Conservation (phyloP, 2,329 filamentous ascomycete genomes). For the Amauroascus niger region DNA sequence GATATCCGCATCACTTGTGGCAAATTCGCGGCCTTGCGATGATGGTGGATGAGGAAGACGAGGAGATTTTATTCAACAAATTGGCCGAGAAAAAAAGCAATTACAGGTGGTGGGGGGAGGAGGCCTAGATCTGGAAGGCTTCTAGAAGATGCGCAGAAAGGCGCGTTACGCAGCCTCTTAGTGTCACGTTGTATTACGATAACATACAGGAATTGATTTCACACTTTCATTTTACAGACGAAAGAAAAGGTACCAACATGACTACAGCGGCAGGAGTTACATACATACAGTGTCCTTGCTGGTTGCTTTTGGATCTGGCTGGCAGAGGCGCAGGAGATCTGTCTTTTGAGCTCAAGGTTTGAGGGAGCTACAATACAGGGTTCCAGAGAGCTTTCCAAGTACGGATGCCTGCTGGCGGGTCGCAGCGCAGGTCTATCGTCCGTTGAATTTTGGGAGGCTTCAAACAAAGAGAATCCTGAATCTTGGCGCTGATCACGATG, state of each 20-base stretch:
- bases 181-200: not conserved
- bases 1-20: not conserved
- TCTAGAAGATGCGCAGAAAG: constrained; percentile 1
- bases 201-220: not conserved
- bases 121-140: constrained; percentile 3
- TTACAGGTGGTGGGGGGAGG: not conserved
- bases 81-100: not conserved
- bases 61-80: not conserved
- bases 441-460: not conserved
- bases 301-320: not conserved
- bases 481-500: not conserved
- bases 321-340: no score
- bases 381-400: not conserved
- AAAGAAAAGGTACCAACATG: no score
- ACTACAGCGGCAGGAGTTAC: no score
- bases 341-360: no score
- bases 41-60: not conserved
- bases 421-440: not conserved
- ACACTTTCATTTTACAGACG: not conserved
- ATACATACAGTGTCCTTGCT: no score
- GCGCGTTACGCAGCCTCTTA: not conserved
- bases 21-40: not conserved
- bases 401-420: not conserved
- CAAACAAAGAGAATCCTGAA: constrained; percentile 4
- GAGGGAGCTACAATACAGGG: not conserved